Percentiles rank a stretch among this genome's conserved stretches.
Conservation (phyloP, 371 early-diverging fungal species). For the Rhizopus microsporus region DNA sequence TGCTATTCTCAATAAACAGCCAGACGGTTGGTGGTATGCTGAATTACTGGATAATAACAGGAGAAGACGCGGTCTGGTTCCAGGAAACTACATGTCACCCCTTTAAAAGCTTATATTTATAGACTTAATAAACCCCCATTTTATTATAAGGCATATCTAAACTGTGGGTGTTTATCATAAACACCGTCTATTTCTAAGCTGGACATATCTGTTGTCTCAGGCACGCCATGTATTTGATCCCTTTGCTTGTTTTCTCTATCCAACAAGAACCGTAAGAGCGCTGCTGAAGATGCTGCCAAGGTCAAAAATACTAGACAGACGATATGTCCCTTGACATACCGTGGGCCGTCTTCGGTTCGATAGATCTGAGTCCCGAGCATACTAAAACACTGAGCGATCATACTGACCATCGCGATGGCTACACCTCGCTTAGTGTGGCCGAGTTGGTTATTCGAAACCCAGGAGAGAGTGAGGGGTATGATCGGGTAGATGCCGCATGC, state of each 20-base stretch:
- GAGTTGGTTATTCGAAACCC: constrained; percentile 60
- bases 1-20: constrained; percentile 32
- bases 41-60: constrained; percentile 22
- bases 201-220: constrained; percentile 15
- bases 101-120: constrained; percentile 1
- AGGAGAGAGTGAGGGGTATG: constrained; percentile 52
- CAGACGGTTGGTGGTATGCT: constrained; percentile 42
- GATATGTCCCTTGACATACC: constrained; percentile 53
- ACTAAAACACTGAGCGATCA: constrained; percentile 57
- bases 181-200: constrained; percentile 15
- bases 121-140: constrained; percentile 1
- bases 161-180: constrained; percentile 27
- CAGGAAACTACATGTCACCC: constrained; percentile 33
- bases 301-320: constrained; percentile 50
- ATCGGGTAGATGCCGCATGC: constrained; percentile 61
- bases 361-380: constrained; percentile 65
- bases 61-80: constrained; percentile 33
- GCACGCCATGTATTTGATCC: constrained; percentile 26
- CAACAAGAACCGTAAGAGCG: constrained; percentile 36
- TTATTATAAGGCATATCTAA: constrained; percentile 27
- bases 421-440: constrained; percentile 61
- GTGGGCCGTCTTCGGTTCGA: constrained; percentile 43
- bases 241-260: constrained; percentile 50
- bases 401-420: constrained; percentile 55
- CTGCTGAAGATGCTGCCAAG: constrained; percentile 18